These are phyloP conservation scores for Xylariaceae sp. DNA, from an alignment of 2,329 filamentous ascomycete genomes.

Conservation along the genomic window DNA sequence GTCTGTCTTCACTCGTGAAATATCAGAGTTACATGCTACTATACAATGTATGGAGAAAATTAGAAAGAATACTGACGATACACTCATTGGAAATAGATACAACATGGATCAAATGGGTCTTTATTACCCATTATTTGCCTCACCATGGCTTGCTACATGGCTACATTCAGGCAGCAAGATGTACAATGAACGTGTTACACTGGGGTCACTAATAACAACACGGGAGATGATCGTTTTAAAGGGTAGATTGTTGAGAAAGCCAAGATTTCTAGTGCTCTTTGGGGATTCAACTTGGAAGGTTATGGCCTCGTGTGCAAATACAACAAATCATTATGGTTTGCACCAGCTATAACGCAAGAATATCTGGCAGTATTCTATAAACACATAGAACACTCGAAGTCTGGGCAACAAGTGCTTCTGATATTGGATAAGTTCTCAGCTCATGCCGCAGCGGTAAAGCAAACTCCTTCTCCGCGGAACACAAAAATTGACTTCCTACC, in stretches of 20 bases:
- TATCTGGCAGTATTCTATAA: background rate
- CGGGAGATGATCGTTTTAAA: background rate
- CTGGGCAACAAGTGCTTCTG: background rate
- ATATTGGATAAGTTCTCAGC: too few species aligned
- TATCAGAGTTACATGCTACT: background rate
- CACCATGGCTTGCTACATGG: background rate
- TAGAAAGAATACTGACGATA: background rate
- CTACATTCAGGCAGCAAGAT: background rate
- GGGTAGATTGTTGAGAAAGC: background rate
- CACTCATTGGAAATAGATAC: background rate
- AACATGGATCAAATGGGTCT: background rate
- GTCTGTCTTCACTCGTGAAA: background rate
- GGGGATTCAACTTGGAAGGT: background rate
- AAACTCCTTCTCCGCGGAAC: too few species aligned
- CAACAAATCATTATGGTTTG: background rate
- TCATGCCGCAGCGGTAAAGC: too few species aligned
- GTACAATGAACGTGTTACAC: background rate
- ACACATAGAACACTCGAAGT: background rate
- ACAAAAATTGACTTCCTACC: too few species aligned
- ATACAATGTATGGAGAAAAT: background rate
- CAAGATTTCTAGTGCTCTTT: background rate
- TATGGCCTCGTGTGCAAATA: background rate
- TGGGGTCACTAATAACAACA: background rate
- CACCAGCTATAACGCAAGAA: background rate
- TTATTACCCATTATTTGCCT: background rate